These are phyloP conservation scores for Brassica juncea DNA, from an alignment of 345 rosid species.

Conservation along the genomic window DNA sequence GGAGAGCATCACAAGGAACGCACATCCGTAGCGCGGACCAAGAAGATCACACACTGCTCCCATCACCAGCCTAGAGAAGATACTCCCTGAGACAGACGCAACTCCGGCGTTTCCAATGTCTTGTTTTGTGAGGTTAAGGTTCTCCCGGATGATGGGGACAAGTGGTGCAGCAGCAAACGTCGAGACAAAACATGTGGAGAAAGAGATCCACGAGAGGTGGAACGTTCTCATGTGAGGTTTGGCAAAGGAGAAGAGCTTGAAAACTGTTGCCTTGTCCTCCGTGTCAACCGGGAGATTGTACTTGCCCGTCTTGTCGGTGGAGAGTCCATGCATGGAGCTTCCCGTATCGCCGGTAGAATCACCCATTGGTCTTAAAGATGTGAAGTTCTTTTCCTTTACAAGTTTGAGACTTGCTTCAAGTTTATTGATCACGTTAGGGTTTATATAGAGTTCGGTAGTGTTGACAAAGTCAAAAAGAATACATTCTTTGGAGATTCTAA, in stretches of 20 bases:
- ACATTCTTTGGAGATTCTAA: conserved; percentile 38
- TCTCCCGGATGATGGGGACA: conserved; percentile 72
- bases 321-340: conserved; percentile 71
- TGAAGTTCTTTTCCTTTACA: neutral
- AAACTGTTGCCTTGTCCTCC: conserved; percentile 66
- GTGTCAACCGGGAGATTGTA: conserved; percentile 62
- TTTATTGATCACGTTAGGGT: neutral
- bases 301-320: conserved; percentile 52
- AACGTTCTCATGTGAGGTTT: conserved; percentile 83
- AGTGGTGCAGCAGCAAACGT: conserved; percentile 87
- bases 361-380: neutral
- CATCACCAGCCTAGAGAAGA: conserved; percentile 71
- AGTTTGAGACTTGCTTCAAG: neutral
- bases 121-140: conserved; percentile 55
- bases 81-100: conserved; percentile 74
- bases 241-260: conserved; percentile 63
- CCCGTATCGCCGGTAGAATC: conserved; percentile 48
- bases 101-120: conserved; percentile 74
- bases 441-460: conserved; percentile 30
- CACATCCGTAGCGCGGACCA: conserved; percentile 70
- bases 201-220: conserved; percentile 83
- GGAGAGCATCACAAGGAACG: conserved; percentile 61
- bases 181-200: conserved; percentile 75
- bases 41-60: conserved; percentile 68
- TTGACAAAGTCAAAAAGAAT: neutral